Evolutionary conservation across 2,329 filamentous ascomycete species (phyloP), one percentile per base, ranked within the genome.

Genomic region (Grosmannia huntii): DNA sequence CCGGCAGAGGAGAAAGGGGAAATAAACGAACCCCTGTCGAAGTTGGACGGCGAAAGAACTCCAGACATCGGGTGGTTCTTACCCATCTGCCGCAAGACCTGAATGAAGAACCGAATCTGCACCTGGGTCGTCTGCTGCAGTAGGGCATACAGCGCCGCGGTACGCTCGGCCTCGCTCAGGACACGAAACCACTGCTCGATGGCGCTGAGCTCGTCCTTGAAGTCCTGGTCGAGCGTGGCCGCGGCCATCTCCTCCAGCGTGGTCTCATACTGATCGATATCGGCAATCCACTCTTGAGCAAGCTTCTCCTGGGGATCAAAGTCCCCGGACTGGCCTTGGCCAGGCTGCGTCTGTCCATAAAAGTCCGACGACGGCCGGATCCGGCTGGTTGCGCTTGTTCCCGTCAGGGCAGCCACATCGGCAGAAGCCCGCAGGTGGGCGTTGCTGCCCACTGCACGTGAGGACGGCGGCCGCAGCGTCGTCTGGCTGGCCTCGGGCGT

Each of bases 101-200:
- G 92, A 65, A 97, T 97, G 74, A 99, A 99, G 79, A 99, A 99
- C 58, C 94, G 86, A 69, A 97, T 96, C 75, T 99, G 94, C 61
- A 99, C 92, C 74, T 97, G 94, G 5, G 94, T 99, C 6, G 94
- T 97, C 78, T 99, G 94, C 76, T 99, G 94, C 60, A 99, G 79
- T 65, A 99, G 78, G 61, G 94, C 92, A 71, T 99, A 99, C 60
- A 97, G 76, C 54, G 94, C 94, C 62, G 94, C 94, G 23, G 94
- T 99, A 62, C 94, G 83, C 74, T 99, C 94, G 31, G 94, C 91
- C 74, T 97, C 94, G 68, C 92, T 97, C 63, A 99, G 77, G 57
- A 99, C 94, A 62, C 91, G 87, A 73, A 99, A 99, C 94, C 94
- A 99, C 77, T 99, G 94, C 75, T 99, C 94, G 68, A 99, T 99